Percentiles rank a stretch among this genome's conserved stretches.
Conservation (phyloP, 768 basidiomycete species). For the Suillus ampliporus region DNA sequence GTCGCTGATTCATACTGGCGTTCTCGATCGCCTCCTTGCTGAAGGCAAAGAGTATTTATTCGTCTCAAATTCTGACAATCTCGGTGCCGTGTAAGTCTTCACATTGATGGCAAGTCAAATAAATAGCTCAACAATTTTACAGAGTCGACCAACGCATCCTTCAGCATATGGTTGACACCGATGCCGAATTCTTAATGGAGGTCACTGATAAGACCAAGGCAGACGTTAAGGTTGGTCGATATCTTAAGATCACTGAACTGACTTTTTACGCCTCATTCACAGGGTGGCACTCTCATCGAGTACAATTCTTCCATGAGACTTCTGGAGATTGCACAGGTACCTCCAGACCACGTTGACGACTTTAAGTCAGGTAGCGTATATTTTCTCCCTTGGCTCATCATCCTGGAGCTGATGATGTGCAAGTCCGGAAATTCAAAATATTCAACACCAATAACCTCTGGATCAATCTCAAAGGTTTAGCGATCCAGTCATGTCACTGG, state of each 20-base stretch:
- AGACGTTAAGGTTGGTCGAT: conserved; percentile 55
- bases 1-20: conserved; percentile 87
- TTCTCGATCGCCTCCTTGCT: conserved; percentile 85
- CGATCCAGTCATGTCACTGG: neutral
- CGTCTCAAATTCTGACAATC: conserved; percentile 96
- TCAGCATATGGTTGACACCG: conserved; percentile 82
- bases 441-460: conserved; percentile 89
- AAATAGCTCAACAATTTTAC: conserved; percentile 14
- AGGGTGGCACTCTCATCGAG: conserved; percentile 89
- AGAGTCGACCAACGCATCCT: conserved; percentile 86
- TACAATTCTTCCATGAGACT: conserved; percentile 89
- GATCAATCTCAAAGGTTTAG: conserved; percentile 75
- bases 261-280: neutral
- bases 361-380: conserved; percentile 74
- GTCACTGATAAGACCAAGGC: conserved; percentile 98
- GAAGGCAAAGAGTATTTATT: conserved; percentile 98
- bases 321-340: conserved; percentile 94
- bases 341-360: conserved; percentile 91
- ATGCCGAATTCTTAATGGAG: conserved; percentile 92
- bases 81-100: conserved; percentile 83
- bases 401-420: conserved; percentile 12
- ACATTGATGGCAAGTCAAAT: conserved; percentile 6
- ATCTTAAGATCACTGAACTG: neutral
- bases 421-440: conserved; percentile 91
- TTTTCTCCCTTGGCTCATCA: conserved; percentile 3